Evolutionary conservation across 257 asterid genomes (phyloP).

Genomic region (Mentha longifolia): DNA sequence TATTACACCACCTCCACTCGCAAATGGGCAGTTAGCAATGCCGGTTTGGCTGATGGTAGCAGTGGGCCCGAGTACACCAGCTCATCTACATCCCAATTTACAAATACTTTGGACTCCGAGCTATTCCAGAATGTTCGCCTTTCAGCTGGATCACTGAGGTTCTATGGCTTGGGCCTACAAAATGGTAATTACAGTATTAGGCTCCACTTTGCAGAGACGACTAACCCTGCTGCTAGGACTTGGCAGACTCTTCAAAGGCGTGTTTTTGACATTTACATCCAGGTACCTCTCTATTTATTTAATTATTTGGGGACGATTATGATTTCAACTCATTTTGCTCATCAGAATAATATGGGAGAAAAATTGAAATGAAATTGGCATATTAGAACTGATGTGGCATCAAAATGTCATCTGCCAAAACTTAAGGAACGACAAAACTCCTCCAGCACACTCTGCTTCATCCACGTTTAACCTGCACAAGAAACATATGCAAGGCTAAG

Average conservation of each 20-base stretch:
- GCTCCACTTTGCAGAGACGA: constrained; percentile 71
- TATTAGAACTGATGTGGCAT: too few species aligned
- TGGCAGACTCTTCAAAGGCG: constrained; percentile 79
- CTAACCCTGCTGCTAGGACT: constrained; percentile 40
- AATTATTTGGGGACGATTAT: neutral
- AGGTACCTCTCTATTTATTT: constrained; percentile 49
- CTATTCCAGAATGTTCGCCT: constrained; percentile 63
- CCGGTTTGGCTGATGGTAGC: constrained; percentile 52
- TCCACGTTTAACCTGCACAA: too few species aligned
- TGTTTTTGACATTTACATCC: constrained; percentile 73
- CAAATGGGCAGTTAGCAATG: constrained; percentile 87
- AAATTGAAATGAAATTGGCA: too few species aligned
- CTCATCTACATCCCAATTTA: constrained; percentile 45
- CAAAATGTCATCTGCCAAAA: too few species aligned
- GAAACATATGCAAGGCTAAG: too few species aligned
- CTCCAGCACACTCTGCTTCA: too few species aligned
- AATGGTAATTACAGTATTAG: constrained; percentile 77
- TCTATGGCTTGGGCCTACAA: constrained; percentile 80
- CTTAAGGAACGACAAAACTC: too few species aligned
- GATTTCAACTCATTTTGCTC: too few species aligned
- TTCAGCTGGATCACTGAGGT: constrained; percentile 85
- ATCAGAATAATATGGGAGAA: too few species aligned
- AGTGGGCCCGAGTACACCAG: constrained; percentile 35
- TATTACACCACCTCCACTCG: constrained; percentile 40
- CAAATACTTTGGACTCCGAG: constrained; percentile 66